phyloP scores from a whole-genome alignment of 768 basidiomycete species.

The Suillus occidentalis region DNA sequence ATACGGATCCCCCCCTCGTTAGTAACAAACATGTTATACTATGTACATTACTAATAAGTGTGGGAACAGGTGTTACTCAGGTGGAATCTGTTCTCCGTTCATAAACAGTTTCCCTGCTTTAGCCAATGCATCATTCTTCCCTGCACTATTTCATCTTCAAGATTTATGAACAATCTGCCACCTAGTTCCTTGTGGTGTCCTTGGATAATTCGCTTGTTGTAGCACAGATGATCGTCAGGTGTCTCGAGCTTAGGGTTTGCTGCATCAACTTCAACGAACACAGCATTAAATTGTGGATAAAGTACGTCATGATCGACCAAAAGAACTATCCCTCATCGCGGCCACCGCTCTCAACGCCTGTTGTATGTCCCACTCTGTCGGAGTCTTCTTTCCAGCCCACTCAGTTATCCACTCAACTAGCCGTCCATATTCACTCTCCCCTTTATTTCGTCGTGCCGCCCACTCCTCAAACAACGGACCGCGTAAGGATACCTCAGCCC shows the following conservation, averaged over 20 bases:
- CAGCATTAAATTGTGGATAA: not conserved
- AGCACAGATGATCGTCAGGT: not conserved
- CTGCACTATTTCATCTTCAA: not conserved
- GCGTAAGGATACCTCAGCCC: conserved; percentile 67
- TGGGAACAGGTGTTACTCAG: not conserved
- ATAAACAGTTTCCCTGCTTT: not conserved
- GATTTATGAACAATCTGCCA: not conserved
- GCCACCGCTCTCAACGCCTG: conserved; percentile 24
- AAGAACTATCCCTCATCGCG: conserved; percentile 28
- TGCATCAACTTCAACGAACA: not conserved
- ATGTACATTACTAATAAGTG: not conserved
- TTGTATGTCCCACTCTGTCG: conserved; percentile 40
- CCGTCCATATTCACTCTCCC: conserved; percentile 41
- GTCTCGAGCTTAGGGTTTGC: not conserved
- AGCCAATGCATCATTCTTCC: not conserved
- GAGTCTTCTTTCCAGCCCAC: conserved; percentile 57
- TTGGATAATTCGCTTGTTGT: not conserved
- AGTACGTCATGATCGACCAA: conserved; percentile 14
- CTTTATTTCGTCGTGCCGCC: conserved; percentile 35
- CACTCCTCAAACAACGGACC: conserved; percentile 56
- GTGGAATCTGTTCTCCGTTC: not conserved
- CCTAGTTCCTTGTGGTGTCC: not conserved
- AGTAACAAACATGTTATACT: not conserved
- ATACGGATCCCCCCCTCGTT: not conserved
- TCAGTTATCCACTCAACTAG: conserved; percentile 53